Percentiles rank a stretch among this genome's conserved stretches.
Conservation (phyloP, 2,329 filamentous ascomycete species). For the Neurospora crassa region DNA sequence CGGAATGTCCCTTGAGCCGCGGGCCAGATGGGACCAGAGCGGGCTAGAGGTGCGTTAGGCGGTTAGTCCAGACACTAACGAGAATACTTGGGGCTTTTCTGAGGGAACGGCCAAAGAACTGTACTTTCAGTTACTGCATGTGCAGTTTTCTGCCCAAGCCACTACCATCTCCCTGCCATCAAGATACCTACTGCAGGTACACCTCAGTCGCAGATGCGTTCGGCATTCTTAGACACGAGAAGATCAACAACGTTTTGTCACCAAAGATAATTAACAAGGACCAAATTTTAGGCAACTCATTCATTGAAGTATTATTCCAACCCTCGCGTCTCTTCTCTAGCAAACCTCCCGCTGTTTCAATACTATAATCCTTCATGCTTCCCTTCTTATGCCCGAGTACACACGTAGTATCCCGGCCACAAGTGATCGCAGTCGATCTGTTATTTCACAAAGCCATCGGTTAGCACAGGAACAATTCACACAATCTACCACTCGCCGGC, state of each 20-base stretch:
- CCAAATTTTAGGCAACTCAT: not conserved
- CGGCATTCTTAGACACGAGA: not conserved
- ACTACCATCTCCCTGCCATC: not conserved
- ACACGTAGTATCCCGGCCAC: slow-evolving; percentile 18
- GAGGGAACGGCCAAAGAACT: not conserved
- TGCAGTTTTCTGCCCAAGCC: not conserved
- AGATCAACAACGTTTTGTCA: not conserved
- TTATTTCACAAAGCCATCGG: not conserved
- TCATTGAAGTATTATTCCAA: not conserved
- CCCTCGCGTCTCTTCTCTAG: not conserved
- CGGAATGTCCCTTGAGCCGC: not conserved
- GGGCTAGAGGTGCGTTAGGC: not conserved
- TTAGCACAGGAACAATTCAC: not conserved
- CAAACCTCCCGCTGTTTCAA: not conserved
- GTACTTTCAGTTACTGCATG: not conserved
- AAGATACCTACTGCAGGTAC: not conserved
- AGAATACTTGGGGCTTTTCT: not conserved
- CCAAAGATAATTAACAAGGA: not conserved
- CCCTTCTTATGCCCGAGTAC: slow-evolving; percentile 7
- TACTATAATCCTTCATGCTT: not conserved
- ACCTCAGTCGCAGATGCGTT: not conserved
- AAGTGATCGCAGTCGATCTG: slow-evolving; percentile 18
- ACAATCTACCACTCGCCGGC: no score
- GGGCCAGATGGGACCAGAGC: not conserved
- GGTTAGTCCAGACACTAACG: not conserved